Percentiles rank a stretch among this genome's conserved stretches.
phyloP scores from a whole-genome alignment of 2,329 filamentous ascomycete species.

The Cyanodermella asteris region DNA sequence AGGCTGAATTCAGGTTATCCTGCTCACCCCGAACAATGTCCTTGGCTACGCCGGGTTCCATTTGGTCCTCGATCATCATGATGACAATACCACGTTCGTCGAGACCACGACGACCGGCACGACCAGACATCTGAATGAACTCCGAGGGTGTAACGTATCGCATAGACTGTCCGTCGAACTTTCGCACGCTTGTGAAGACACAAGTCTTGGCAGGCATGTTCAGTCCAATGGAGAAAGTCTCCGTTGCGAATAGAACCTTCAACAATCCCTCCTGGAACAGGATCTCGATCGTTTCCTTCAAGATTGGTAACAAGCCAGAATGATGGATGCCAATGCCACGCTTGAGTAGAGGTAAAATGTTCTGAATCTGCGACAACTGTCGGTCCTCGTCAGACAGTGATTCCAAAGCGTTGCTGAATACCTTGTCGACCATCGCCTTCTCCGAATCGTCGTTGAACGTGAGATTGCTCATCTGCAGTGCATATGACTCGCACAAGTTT shows the following conservation, averaged over 20 bases:
- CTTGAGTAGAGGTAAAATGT: slow-evolving; percentile 71
- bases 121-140: slow-evolving; percentile 97
- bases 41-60: slow-evolving; percentile 85
- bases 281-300: slow-evolving; percentile 98
- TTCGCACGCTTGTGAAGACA: slow-evolving; percentile 91
- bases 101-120: slow-evolving; percentile 86
- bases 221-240: slow-evolving; percentile 93
- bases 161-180: slow-evolving; percentile 66
- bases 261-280: slow-evolving; percentile 94
- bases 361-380: slow-evolving; percentile 67
- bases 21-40: slow-evolving; percentile 91
- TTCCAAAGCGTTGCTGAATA: slow-evolving; percentile 83
- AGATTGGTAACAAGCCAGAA: slow-evolving; percentile 77
- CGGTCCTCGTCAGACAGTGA: slow-evolving; percentile 84
- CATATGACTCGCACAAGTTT: slow-evolving; percentile 79
- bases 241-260: slow-evolving; percentile 93
- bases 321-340: slow-evolving; percentile 95
- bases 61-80: slow-evolving; percentile 97
- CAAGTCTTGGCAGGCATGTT: slow-evolving; percentile 99
- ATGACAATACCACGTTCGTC: slow-evolving; percentile 97
- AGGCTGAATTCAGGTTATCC: slow-evolving; percentile 91
- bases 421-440: slow-evolving; percentile 80
- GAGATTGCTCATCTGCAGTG: slow-evolving; percentile 64
- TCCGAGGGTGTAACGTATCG: slow-evolving; percentile 84
- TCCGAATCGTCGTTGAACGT: slow-evolving; percentile 94